These are phyloP conservation scores for Aphanomyces cochlioides DNA, from an alignment of 352 stramenopile species.

Conservation along the genomic window DNA sequence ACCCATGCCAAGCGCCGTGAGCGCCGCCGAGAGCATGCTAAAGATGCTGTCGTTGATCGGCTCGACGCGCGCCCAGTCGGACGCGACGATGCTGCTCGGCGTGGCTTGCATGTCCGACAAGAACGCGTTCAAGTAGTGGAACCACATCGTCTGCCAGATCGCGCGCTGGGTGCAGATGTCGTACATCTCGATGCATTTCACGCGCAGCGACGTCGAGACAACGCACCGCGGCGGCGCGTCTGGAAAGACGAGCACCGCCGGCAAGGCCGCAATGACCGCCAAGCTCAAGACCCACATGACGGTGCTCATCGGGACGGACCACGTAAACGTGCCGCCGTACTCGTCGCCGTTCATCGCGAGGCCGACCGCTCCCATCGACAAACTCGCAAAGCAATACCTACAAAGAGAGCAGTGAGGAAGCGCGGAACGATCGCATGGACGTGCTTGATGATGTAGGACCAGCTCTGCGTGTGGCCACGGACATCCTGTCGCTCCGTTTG, in stretches of 20 bases:
- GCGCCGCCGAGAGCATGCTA: slow-evolving; percentile 45
- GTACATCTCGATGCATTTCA: slow-evolving; percentile 8
- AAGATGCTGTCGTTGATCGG: slow-evolving; percentile 49
- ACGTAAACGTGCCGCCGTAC: slow-evolving; percentile 60
- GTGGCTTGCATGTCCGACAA: slow-evolving; percentile 41
- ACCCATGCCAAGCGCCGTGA: slow-evolving; percentile 59
- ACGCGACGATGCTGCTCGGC: slow-evolving; percentile 47
- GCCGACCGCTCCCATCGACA: slow-evolving; percentile 45
- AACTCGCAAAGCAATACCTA: slow-evolving; percentile 4
- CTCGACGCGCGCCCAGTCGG: slow-evolving; percentile 53
- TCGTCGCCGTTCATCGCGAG: slow-evolving; percentile 52
- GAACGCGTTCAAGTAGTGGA: slow-evolving; percentile 57
- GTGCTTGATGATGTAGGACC: slow-evolving; percentile 39
- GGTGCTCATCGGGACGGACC: slow-evolving; percentile 43
- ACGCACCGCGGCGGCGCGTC: slow-evolving; percentile 25
- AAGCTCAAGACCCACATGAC: slow-evolving; percentile 45
- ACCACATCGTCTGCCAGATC: slow-evolving; percentile 74
- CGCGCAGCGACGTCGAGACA: background rate
- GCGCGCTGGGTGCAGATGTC: slow-evolving; percentile 51
- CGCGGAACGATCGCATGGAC: too few species aligned
- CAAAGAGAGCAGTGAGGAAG: background rate
- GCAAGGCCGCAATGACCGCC: slow-evolving; percentile 38
- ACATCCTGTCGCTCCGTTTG: slow-evolving; percentile 45
- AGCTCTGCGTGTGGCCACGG: slow-evolving; percentile 48
- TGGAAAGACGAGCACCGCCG: slow-evolving; percentile 39